Percentiles rank a stretch among this genome's conserved stretches.
Evolutionary conservation across 257 asterid genomes (phyloP).

Genomic region (Fraxinus excelsior): DNA sequence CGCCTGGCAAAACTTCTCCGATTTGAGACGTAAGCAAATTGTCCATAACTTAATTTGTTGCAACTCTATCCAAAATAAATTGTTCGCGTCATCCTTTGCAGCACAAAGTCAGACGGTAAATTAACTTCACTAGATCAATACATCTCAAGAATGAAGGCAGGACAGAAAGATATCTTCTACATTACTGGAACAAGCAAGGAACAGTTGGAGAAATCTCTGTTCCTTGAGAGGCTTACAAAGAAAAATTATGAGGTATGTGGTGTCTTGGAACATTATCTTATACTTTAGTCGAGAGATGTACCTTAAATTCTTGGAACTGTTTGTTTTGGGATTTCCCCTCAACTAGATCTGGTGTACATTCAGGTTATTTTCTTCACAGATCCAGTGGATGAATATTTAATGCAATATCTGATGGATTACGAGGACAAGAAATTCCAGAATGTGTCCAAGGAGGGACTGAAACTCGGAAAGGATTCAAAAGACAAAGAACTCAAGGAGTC

Average conservation of each 20-base stretch:
- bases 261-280: neutral
- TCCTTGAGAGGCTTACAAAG: slow-evolving; percentile 89
- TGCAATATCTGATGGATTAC: slow-evolving; percentile 94
- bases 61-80: neutral
- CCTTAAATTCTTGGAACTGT: neutral
- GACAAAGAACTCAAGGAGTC: slow-evolving; percentile 84
- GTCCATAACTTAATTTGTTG: neutral
- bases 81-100: slow-evolving; percentile 32
- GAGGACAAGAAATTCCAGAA: slow-evolving; percentile 92
- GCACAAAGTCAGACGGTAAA: slow-evolving; percentile 90
- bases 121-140: slow-evolving; percentile 87
- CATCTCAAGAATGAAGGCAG: slow-evolving; percentile 90
- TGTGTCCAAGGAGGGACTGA: slow-evolving; percentile 91
- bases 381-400: slow-evolving; percentile 89
- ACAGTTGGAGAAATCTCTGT: slow-evolving; percentile 93
- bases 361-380: slow-evolving; percentile 90
- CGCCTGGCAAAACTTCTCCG: slow-evolving; percentile 90
- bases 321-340: neutral
- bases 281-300: neutral
- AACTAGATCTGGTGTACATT: slow-evolving; percentile 5
- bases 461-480: slow-evolving; percentile 77
- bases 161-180: slow-evolving; percentile 94
- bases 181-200: slow-evolving; percentile 95
- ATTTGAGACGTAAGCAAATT: slow-evolving; percentile 64
- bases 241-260: slow-evolving; percentile 75